Percentiles rank a stretch among this genome's conserved stretches.
Evolutionary conservation across 2,329 filamentous ascomycete genomes (phyloP).

Genomic region (Cladosporium sphaerospermum): DNA sequence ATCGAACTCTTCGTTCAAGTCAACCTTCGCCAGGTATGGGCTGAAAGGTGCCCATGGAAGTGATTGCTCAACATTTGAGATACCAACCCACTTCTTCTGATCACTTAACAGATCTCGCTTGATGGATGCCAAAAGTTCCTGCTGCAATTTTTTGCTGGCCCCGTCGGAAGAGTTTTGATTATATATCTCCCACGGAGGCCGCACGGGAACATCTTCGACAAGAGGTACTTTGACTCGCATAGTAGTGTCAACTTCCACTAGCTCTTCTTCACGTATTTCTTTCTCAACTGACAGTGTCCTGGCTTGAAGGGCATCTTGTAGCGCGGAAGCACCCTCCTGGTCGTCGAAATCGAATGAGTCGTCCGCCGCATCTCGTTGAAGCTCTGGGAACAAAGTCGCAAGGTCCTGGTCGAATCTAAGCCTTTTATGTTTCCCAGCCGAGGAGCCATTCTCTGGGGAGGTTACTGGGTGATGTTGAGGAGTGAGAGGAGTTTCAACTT

Average conservation of each 20-base stretch:
- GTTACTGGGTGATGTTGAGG: slow-evolving; percentile 25
- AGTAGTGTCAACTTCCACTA: slow-evolving; percentile 43
- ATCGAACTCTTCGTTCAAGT: slow-evolving; percentile 36
- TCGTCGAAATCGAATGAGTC: slow-evolving; percentile 9
- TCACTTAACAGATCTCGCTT: slow-evolving; percentile 28
- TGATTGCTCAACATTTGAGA: slow-evolving; percentile 34
- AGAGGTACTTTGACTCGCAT: slow-evolving; percentile 44
- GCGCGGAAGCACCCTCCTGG: neutral
- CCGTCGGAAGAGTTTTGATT: slow-evolving; percentile 6
- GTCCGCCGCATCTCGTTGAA: slow-evolving; percentile 22
- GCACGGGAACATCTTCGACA: slow-evolving; percentile 38
- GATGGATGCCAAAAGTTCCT: slow-evolving; percentile 28
- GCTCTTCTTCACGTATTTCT: slow-evolving; percentile 24
- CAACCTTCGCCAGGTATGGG: slow-evolving; percentile 32
- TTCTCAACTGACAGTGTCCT: slow-evolving; percentile 31
- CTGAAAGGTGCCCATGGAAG: slow-evolving; percentile 46
- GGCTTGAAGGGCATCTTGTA: slow-evolving; percentile 29
- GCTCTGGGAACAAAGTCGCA: slow-evolving; percentile 23
- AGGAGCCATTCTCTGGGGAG: slow-evolving; percentile 26
- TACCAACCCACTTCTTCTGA: slow-evolving; percentile 35
- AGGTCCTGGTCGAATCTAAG: slow-evolving; percentile 35
- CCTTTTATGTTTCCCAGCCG: slow-evolving; percentile 36
- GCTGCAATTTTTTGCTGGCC: slow-evolving; percentile 22
- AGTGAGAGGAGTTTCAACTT: slow-evolving; percentile 43
- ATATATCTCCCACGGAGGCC: slow-evolving; percentile 42